Percentiles rank a stretch among this genome's conserved stretches.
Evolutionary conservation across 345 rosid species (phyloP).

Genomic region (Melaleuca alternifolia): DNA sequence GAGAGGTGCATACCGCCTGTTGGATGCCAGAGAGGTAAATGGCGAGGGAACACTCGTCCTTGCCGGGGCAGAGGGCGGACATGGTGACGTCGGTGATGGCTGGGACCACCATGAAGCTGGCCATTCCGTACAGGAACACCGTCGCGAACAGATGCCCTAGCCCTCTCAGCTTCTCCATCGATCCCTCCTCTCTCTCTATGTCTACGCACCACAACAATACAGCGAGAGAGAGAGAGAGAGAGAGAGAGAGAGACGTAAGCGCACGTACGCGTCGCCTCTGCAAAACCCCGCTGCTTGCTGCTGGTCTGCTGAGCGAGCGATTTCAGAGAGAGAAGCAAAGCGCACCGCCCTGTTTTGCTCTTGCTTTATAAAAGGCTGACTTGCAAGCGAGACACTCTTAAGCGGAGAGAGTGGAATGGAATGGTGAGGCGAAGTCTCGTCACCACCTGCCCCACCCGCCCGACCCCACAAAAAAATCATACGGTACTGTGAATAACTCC

Average conservation of each 20-base stretch:
- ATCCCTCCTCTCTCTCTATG: background rate
- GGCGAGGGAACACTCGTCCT: constrained; percentile 75
- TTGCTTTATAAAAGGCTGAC: background rate
- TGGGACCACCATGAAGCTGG: constrained; percentile 33
- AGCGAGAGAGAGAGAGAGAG: too few species aligned
- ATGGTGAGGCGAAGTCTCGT: background rate
- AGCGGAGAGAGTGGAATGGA: background rate
- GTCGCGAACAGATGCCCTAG: constrained; percentile 48
- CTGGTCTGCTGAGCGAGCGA: background rate
- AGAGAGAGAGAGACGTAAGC: background rate
- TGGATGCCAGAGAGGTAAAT: constrained; percentile 73
- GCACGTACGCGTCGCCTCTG: background rate
- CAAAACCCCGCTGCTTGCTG: too few species aligned
- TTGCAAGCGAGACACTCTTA: background rate
- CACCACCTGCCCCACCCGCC: background rate
- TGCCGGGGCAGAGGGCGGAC: constrained; percentile 61
- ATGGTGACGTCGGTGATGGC: constrained; percentile 74
- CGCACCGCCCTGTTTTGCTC: background rate
- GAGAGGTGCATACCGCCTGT: constrained; percentile 49
- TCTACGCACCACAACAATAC: background rate
- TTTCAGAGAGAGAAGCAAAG: background rate
- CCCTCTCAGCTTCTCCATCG: constrained; percentile 3
- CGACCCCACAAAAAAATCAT: too few species aligned
- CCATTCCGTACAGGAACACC: constrained; percentile 40
- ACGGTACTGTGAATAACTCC: too few species aligned